Base-by-base conservation (phyloP, 2,329 filamentous ascomycete species). In the Penicillium sp. region DNA sequence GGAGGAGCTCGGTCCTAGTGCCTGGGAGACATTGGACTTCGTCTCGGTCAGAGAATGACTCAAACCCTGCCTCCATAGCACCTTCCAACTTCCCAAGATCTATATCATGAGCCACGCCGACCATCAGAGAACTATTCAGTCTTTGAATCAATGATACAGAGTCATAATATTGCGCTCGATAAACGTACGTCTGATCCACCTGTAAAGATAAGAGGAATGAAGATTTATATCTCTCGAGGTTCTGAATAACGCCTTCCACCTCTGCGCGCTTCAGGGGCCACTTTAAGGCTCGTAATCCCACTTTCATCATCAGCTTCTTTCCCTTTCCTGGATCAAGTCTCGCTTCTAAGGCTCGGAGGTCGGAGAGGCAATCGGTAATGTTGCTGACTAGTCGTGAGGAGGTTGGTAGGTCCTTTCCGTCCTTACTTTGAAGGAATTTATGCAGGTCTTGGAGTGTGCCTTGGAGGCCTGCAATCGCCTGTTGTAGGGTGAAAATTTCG, bases 191-290 rank as follows among this genome's bases (percentile, higher is more conserved):
- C 44, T 68, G 67, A 53, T 69, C 61, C 8, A 65, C 49, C 41
- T 65, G 55, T 26, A 42, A 12, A 26, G 62, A 58, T 8, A 67
- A 49, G n/a, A 42, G 38, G 16, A 72, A 63, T 12, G 47, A 58
- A 10, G 56, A 36, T 42, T 64, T 65, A 42, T 64, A 61, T 51
- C 55, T 53, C 43, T 67, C 60, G 4, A 69, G 39, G 3, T 55
- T 51, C 5, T 38, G 26, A 7, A 62, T 45, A 21, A 55, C 18
- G 7, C 55, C 47, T 6, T 65, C 62, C 9, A 70, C 55, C 33
- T 68, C 63, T 18, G 45, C 42, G 36, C 58, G 58, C 31, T 63
- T 57, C 24, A 70, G 54, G 1, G 67, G 65, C 66, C 67, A 70
- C 36, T 65, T 68, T 21, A 68, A 54, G 15, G 63, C 58, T 47